Evolutionary conservation across 2,329 filamentous ascomycete genomes (phyloP).

Genomic region (Fusarium graminum): DNA sequence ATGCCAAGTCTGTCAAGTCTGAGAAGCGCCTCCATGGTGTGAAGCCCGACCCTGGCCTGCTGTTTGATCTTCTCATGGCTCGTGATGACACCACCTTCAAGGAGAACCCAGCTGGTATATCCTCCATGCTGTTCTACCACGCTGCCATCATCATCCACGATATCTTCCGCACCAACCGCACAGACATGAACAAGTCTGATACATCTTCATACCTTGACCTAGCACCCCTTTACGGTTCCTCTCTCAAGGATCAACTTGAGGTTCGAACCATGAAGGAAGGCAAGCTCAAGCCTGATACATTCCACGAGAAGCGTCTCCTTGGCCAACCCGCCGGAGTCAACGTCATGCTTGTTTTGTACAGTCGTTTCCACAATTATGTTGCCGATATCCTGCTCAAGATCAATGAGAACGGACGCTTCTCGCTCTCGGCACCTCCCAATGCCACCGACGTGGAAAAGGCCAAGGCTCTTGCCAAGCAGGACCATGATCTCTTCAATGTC

Average conservation of each 20-base stretch:
- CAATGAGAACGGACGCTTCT: constrained; percentile 75
- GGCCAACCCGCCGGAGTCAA: constrained; percentile 78
- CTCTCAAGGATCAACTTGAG: constrained; percentile 70
- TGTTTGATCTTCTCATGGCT: constrained; percentile 77
- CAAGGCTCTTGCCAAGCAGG: constrained; percentile 57
- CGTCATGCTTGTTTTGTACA: constrained; percentile 76
- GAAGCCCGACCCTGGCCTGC: constrained; percentile 72
- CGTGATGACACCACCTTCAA: constrained; percentile 65
- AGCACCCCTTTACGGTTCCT: constrained; percentile 78
- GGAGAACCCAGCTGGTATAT: constrained; percentile 78
- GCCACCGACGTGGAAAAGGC: constrained; percentile 48
- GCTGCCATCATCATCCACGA: constrained; percentile 70
- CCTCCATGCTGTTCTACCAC: constrained; percentile 80
- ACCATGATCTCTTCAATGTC: constrained; percentile 69
- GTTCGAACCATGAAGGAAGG: constrained; percentile 75
- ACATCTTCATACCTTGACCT: constrained; percentile 83
- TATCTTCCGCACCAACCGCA: constrained; percentile 62
- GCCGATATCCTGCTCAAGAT: constrained; percentile 72
- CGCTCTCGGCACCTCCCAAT: constrained; percentile 14
- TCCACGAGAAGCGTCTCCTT: constrained; percentile 73
- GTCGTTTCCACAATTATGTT: constrained; percentile 77
- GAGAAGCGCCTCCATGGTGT: constrained; percentile 68
- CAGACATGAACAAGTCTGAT: constrained; percentile 72
- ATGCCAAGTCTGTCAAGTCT: constrained; percentile 75
- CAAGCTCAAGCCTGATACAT: constrained; percentile 78